phyloP scores from a whole-genome alignment of 352 stramenopile species.

The Phytophthora kernoviae region DNA sequence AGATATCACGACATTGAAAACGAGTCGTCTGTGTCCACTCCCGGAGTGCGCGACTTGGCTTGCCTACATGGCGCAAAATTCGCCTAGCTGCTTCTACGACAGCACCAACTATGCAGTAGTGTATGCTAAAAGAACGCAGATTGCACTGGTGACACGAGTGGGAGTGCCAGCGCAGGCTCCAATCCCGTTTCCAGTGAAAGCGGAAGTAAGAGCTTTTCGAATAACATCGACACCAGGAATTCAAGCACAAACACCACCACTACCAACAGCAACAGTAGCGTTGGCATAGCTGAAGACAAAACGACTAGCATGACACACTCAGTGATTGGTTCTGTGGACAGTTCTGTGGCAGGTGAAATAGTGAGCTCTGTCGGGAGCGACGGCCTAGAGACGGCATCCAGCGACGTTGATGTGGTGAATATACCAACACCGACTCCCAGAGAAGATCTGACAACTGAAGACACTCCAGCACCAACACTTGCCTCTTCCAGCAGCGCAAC shows the following conservation, averaged over 20 bases:
- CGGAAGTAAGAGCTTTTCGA: conserved; percentile 4
- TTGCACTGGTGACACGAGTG: conserved; percentile 31
- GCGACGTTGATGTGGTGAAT: conserved; percentile 3
- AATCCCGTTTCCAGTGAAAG: conserved; percentile 14
- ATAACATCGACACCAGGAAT: not conserved
- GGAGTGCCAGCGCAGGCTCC: conserved; percentile 5
- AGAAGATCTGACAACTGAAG: conserved; percentile 17
- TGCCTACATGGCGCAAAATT: conserved; percentile 55
- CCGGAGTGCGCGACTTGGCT: conserved; percentile 57
- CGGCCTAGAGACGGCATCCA: not conserved
- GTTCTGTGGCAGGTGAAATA: conserved; percentile 4
- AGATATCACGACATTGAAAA: conserved; percentile 56
- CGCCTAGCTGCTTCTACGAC: conserved; percentile 68
- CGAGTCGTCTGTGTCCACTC: conserved; percentile 58
- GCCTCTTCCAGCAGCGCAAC: conserved; percentile 23
- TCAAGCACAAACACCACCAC: not conserved
- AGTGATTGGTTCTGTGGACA: not conserved
- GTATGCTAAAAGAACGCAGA: conserved; percentile 55
- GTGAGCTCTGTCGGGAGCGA: conserved; percentile 2
- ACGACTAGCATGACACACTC: conserved; percentile 15
- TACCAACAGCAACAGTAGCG: conserved; percentile 13
- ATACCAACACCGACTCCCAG: conserved; percentile 15
- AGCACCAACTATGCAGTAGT: conserved; percentile 59
- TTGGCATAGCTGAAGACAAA: conserved; percentile 17
- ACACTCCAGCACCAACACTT: not conserved